Percentiles rank a stretch among this genome's conserved stretches.
phyloP scores from a whole-genome alignment of 1,139 yeast species.

The Blastobotrys niveus region DNA sequence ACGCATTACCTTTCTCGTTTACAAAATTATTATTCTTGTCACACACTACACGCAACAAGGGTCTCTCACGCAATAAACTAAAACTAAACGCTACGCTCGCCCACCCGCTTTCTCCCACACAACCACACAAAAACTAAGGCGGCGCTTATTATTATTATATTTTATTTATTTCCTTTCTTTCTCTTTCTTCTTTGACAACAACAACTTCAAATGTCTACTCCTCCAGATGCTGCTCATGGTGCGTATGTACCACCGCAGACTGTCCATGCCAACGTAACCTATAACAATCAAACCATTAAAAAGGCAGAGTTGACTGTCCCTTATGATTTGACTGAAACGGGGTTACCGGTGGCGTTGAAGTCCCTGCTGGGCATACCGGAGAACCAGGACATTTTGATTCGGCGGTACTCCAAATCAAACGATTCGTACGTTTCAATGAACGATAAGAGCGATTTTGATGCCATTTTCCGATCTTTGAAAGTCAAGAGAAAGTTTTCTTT shows the following conservation, averaged over 20 bases:
- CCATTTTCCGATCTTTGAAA: conserved; percentile 41
- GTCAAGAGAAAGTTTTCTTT: conserved; percentile 33
- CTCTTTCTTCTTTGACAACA: background rate
- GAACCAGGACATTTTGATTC: conserved; percentile 13
- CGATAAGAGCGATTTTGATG: conserved; percentile 41
- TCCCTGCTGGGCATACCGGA: conserved; percentile 9
- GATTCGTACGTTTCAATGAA: conserved; percentile 42
- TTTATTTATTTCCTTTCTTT: background rate
- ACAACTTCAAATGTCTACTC: conserved; percentile 5
- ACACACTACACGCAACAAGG: too few species aligned
- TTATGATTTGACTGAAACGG: conserved; percentile 14
- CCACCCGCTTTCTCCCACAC: background rate
- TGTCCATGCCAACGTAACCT: conserved; percentile 7
- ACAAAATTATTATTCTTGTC: too few species aligned
- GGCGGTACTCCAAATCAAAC: conserved; percentile 28
- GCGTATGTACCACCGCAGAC: conserved; percentile 6
- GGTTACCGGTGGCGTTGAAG: conserved; percentile 12
- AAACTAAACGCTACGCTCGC: too few species aligned
- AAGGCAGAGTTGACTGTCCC: conserved; percentile 14
- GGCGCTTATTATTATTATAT: background rate
- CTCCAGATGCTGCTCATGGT: conserved; percentile 2
- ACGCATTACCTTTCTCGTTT: too few species aligned
- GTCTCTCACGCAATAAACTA: too few species aligned
- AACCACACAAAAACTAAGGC: background rate
- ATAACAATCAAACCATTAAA: conserved; percentile 8